A percentile compares a stretch with the other conserved stretches of the same genome.
Evolutionary conservation across 2,329 filamentous ascomycete genomes (phyloP).

Genomic region (Coniochaeta ligniaria): DNA sequence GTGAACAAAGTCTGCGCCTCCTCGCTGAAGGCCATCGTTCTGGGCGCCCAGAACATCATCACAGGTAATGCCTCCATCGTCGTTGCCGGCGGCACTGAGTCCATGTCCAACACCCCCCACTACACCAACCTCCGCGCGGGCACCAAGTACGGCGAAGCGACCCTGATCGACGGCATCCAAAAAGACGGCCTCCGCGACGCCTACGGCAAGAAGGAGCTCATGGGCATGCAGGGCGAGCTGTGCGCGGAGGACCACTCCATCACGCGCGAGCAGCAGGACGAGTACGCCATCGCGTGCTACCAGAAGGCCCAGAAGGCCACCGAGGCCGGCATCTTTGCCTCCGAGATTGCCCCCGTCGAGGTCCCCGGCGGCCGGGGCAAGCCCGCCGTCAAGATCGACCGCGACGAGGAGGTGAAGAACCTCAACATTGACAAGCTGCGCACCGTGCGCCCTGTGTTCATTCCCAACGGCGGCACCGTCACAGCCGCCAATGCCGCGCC

Average conservation of each 20-base stretch:
- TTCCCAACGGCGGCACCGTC: conserved; percentile 75
- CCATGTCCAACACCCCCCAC: conserved; percentile 97
- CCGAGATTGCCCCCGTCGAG: conserved; percentile 85
- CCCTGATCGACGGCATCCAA: conserved; percentile 81
- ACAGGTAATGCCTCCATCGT: conserved; percentile 90
- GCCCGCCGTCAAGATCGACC: conserved; percentile 70
- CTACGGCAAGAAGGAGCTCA: conserved; percentile 87
- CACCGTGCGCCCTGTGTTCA: conserved; percentile 77
- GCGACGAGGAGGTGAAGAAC: conserved; percentile 96
- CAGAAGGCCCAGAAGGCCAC: conserved; percentile 86
- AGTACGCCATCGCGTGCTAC: conserved; percentile 93
- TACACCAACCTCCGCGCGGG: conserved; percentile 85
- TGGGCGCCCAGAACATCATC: conserved; percentile 95
- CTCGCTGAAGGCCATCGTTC: conserved; percentile 85
- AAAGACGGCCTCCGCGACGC: conserved; percentile 93
- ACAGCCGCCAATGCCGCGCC: conserved; percentile 96
- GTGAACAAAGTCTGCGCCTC: conserved; percentile 99
- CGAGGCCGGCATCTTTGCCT: conserved; percentile 70
- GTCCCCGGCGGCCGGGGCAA: conserved; percentile 86
- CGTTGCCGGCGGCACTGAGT: conserved; percentile 91
- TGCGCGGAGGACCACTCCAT: conserved; percentile 80
- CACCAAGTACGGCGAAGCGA: conserved; percentile 89
- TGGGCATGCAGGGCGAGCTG: conserved; percentile 89
- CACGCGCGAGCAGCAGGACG: conserved; percentile 80
- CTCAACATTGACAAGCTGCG: conserved; percentile 78